Evolutionary conservation across 345 rosid species (phyloP), one percentile per base, ranked within the genome.

Genomic region (Ailanthus altissimus): DNA sequence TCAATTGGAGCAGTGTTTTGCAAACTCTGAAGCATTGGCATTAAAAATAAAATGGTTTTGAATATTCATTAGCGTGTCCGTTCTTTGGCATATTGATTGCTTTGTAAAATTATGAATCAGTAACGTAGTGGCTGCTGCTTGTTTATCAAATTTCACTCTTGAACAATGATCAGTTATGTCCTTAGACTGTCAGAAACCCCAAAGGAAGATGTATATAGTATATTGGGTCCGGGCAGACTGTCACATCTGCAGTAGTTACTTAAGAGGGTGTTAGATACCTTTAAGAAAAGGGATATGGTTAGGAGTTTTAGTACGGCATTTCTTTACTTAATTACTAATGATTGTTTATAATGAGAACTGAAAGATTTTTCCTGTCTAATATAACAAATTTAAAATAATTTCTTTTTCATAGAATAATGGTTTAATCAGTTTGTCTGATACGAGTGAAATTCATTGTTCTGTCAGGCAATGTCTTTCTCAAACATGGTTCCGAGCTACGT

Each of bases 401-500:
- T 9, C 0, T 68, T 72, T 72, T 42, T 11, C 8, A 2, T 58
- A 21, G 65, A 36, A 36, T 53, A 56, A 36, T 53, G 46, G n/a
- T 25, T 57, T 26, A 57, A 16, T 40, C 15, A 21, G 47, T 6
- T 23, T 40, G 21, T 38, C 47, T 20, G 40, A 45, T 46, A 28
- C 25, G 12, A 28, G 26, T 47, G 26, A 26, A 26, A 36, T 72
- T 70, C 42, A 58, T 54, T 66, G 46, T 74, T 79, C 66, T 73
- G 46, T 53, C 83, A 96, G 99, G 99, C 60, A 96, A 93, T 77
- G 97, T 96, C 80, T 96, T 96, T 80, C 89, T 96, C 78, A 96
- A 93, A 81, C 99, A 96, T 81, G 99, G 99, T 2, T 92, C 98
- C 5, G 98, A 93, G 57, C 93, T 96, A 45, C 97, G 98, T 23